Conservation (phyloP, 352 stramenopile species). For the Globisporangium nagaii region DNA sequence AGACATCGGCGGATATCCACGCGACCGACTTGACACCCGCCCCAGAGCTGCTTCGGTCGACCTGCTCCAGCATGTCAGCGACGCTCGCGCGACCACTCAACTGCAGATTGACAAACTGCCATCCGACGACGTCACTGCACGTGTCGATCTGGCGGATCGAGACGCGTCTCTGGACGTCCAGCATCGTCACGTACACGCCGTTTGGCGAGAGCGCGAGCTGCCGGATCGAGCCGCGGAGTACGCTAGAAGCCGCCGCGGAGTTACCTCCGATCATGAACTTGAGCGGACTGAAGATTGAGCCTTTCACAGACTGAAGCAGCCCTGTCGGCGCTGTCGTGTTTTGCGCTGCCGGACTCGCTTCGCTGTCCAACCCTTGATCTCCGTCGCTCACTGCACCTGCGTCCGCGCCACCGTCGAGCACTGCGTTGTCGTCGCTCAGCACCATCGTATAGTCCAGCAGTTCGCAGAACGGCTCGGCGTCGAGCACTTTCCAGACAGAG, state of each 20-base stretch:
- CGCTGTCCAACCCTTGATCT: not conserved
- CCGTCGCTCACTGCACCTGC: not conserved
- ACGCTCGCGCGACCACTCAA: not conserved
- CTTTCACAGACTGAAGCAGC: conserved; percentile 13
- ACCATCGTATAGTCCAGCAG: conserved; percentile 71
- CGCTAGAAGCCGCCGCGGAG: conserved; percentile 1
- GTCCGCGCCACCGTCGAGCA: not conserved
- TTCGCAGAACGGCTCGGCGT: conserved; percentile 36
- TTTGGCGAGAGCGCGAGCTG: conserved; percentile 41
- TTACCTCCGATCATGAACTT: conserved; percentile 34
- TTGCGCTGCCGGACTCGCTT: not conserved
- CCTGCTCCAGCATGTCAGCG: not conserved
- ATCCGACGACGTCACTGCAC: conserved; percentile 51
- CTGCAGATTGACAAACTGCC: conserved; percentile 29
- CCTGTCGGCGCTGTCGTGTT: not conserved
- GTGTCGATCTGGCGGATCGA: conserved; percentile 57
- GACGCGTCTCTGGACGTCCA: conserved; percentile 37
- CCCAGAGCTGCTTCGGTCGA: not conserved
- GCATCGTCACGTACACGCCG: conserved; percentile 46
- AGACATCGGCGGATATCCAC: conserved; percentile 1
- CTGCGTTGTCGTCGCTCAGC: conserved; percentile 14
- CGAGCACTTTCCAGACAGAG: conserved; percentile 52
- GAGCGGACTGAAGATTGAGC: conserved; percentile 24
- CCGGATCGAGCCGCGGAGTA: conserved; percentile 27
- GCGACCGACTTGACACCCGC: not conserved